Conservation (phyloP, 2,329 filamentous ascomycete genomes). For the Arthrinium phaeospermum region DNA sequence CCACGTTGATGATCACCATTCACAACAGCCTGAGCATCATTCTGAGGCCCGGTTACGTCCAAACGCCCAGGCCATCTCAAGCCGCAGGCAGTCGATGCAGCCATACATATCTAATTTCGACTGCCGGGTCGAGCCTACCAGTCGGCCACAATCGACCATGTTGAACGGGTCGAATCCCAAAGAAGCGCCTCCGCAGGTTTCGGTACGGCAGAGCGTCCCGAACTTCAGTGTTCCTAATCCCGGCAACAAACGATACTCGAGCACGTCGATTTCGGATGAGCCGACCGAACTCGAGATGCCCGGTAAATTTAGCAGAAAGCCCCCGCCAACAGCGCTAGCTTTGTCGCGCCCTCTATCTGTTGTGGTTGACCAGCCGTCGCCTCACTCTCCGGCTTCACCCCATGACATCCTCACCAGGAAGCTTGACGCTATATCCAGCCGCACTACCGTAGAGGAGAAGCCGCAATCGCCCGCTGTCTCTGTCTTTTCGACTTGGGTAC, state of each 20-base stretch:
- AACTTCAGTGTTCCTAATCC: conserved; percentile 61
- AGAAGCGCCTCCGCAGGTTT: background rate
- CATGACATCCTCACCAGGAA: conserved; percentile 12
- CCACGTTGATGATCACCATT: conserved; percentile 39
- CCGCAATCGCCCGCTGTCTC: conserved; percentile 19
- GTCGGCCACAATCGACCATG: conserved; percentile 35
- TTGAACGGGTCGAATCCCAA: conserved; percentile 16
- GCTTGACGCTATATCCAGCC: conserved; percentile 29
- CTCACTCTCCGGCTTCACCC: conserved; percentile 28
- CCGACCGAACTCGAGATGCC: conserved; percentile 32
- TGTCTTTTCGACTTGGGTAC: conserved; percentile 22
- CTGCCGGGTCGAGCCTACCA: conserved; percentile 36
- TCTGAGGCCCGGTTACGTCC: conserved; percentile 52
- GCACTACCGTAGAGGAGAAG: background rate
- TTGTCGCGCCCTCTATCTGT: conserved; percentile 59
- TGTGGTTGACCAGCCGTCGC: conserved; percentile 60
- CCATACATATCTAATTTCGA: conserved; percentile 51
- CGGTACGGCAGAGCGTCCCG: conserved; percentile 42
- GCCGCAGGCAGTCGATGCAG: conserved; percentile 59
- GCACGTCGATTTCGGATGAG: conserved; percentile 34
- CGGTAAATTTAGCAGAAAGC: conserved; percentile 38
- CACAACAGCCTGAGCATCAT: conserved; percentile 31
- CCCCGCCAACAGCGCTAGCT: conserved; percentile 53
- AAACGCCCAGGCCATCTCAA: conserved; percentile 57
- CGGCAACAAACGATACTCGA: conserved; percentile 52